Conservation (phyloP, 2,329 filamentous ascomycete species). For the Anthostomella pinea region DNA sequence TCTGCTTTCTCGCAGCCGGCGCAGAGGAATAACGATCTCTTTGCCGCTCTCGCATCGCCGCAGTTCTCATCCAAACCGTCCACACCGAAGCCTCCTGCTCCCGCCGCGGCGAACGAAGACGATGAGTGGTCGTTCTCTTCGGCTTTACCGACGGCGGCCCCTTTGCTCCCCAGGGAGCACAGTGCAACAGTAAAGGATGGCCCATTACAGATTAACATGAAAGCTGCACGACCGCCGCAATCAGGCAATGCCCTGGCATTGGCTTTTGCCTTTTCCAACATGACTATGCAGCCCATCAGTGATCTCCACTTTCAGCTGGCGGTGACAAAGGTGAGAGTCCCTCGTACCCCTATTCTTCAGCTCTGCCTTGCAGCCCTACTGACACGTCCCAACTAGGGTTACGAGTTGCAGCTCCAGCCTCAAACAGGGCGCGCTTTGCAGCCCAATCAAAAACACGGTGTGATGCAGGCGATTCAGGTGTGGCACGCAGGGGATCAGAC, state of each 20-base stretch:
- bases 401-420: conserved; percentile 75
- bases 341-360: conserved; percentile 1
- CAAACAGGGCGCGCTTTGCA: conserved; percentile 77
- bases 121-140: conserved; percentile 96
- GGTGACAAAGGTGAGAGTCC: conserved; percentile 74
- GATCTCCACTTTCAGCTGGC: conserved; percentile 90
- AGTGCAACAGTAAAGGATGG: conserved; percentile 67
- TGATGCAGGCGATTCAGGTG: conserved; percentile 78
- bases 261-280: conserved; percentile 81
- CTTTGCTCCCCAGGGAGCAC: conserved; percentile 57
- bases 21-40: conserved; percentile 47
- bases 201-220: conserved; percentile 69
- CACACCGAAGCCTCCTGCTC: conserved; percentile 32
- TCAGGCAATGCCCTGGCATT: conserved; percentile 62
- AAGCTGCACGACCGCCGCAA: conserved; percentile 58
- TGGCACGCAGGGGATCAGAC: conserved; percentile 66
- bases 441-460: conserved; percentile 69
- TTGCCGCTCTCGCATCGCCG: conserved; percentile 47
- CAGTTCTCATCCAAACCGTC: conserved; percentile 37
- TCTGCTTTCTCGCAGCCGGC: conserved; percentile 45
- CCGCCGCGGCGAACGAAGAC: conserved; percentile 53
- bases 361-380: conserved; percentile 1
- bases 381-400: conserved; percentile 54
- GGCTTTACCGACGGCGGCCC: conserved; percentile 63
- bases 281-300: conserved; percentile 64